These are phyloP conservation scores for Russula olivacea DNA, from an alignment of 768 basidiomycete genomes.

Conservation along the genomic window DNA sequence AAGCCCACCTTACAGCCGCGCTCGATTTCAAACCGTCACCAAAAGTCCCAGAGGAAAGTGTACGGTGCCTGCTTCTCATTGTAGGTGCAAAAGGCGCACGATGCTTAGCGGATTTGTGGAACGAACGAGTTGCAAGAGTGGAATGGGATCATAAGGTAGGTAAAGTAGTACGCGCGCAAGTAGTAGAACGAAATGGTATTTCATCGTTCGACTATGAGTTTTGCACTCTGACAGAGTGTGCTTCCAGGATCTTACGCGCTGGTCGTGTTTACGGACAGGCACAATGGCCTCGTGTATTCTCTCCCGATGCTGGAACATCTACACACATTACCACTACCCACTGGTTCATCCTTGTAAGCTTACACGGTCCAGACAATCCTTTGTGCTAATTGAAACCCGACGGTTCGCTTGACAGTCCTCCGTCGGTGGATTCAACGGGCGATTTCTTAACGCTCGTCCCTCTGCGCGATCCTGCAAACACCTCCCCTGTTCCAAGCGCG, in stretches of 20 bases:
- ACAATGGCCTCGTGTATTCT: constrained; percentile 51
- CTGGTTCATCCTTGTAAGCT: constrained; percentile 16
- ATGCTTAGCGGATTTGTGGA: constrained; percentile 51
- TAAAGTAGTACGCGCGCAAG: constrained; percentile 43
- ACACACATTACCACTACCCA: constrained; percentile 33
- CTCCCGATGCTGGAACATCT: constrained; percentile 57
- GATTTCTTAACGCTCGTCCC: constrained; percentile 23
- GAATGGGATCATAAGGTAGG: constrained; percentile 58
- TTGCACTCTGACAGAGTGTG: constrained; percentile 28
- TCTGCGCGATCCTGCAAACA: neutral
- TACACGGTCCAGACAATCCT: neutral
- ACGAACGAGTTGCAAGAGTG: constrained; percentile 57
- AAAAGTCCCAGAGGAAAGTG: constrained; percentile 27
- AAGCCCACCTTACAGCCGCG: constrained; percentile 38
- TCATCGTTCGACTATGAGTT: neutral
- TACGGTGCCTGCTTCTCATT: constrained; percentile 43
- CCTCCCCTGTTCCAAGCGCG: neutral
- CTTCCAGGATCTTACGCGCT: constrained; percentile 43
- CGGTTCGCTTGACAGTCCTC: constrained; percentile 29
- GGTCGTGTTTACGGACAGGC: constrained; percentile 48
- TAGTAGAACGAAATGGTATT: constrained; percentile 54
- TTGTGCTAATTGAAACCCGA: neutral
- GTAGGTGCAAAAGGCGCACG: constrained; percentile 56
- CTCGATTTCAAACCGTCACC: constrained; percentile 19
- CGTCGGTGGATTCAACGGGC: constrained; percentile 27